Base-by-base conservation (phyloP, 2,329 filamentous ascomycete species). In the Clonostachys rosea region DNA sequence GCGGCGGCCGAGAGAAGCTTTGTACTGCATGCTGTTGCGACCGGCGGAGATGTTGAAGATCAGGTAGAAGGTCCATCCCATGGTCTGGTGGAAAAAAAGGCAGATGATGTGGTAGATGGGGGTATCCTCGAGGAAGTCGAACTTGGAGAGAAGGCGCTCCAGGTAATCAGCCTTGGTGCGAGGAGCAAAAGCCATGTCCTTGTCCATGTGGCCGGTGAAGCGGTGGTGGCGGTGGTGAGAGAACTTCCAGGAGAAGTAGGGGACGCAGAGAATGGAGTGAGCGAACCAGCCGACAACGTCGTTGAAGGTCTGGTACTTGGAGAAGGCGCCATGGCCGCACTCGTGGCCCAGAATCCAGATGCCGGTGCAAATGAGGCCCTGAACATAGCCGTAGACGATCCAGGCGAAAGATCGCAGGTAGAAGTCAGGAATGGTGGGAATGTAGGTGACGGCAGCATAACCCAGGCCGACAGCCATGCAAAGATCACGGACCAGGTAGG, bases 211-310 rank as follows among this genome's bases (percentile, higher is more conserved):
- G 53, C 81, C 81, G 41, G 81, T 82, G 65, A 79, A 84, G 54
- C 78, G 78, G 68, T 89, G 86, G 65, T 89, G 86, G 44, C 84
- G 77, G 49, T 77, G 75, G 64, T 89, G 86, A 34, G 78, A 83
- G 61, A 81, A 82, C 67, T 86, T 83, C 85, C 85, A 89, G 43
- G 79, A 82, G 69, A 87, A 87, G 68, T 84, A 89, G 5, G 86
- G 86, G 3, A 86, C 83, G 51, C 85, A 63, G 37, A 88, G 72
- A 49, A 76, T 70, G 7, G 80, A 85, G 72, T 89, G 85, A n/a
- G 82, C 65, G 43, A 76, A 60, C 71, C 83, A 85, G 50, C 85
- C 85, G 47, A 83, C 69, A 14, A 74, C 61, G 57, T 85, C 75
- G 62, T 87, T 87, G 52, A 86, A 59, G 34, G 55, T 60, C 43